Base-by-base conservation (phyloP, 352 stramenopile species). In the Pythium brachiatum region DNA sequence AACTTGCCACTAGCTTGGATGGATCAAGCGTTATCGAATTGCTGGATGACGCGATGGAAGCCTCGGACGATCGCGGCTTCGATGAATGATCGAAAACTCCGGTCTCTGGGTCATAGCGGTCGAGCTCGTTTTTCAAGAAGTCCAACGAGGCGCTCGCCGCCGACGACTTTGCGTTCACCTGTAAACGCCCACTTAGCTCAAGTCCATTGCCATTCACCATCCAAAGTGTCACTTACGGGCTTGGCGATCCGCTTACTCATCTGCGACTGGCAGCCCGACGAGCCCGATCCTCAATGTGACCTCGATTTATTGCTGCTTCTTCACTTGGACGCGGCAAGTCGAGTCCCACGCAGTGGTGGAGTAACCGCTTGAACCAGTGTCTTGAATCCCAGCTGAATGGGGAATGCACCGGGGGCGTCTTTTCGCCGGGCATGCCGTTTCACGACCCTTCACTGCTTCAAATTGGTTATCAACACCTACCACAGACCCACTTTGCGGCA, bases 161-260 rank as follows among this genome's bases (percentile, higher is more conserved):
- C 11, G 65, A 20, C 3, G 64, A 66, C 55, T 57, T 66, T 1
- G 48, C 15, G 25, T 26, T 60, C n/a, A 47, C 18, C 20, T 29
- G 21, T 18, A 39, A 8, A 27, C 18, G 50, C 29, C 16, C 25
- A 21, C 4, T 18, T 47, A 29, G n/a, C 7, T 31, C 48, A 27
- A 20, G 0, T 41, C 31, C 11, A 38, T 47, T 38, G 20, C 34
- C 34, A 18, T 32, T 29, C 38, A 9, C 2, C 31, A 8, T 8
- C 41, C 1, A 26, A 18, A 20, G 13, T 16, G 2, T 26, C 15
- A 58, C 74, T 46, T 71, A 88, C 78, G 54, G 72, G 76, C 63
- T 83, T 88, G 16, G 69, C 44, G 11, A 57, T 58, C 39, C 73
- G 75, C 55, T 83, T 89, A 58, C 73, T 85, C 79, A 88, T 86